phyloP scores from a whole-genome alignment of 2,329 filamentous ascomycete species.

The Ilyonectria mors-panacis region DNA sequence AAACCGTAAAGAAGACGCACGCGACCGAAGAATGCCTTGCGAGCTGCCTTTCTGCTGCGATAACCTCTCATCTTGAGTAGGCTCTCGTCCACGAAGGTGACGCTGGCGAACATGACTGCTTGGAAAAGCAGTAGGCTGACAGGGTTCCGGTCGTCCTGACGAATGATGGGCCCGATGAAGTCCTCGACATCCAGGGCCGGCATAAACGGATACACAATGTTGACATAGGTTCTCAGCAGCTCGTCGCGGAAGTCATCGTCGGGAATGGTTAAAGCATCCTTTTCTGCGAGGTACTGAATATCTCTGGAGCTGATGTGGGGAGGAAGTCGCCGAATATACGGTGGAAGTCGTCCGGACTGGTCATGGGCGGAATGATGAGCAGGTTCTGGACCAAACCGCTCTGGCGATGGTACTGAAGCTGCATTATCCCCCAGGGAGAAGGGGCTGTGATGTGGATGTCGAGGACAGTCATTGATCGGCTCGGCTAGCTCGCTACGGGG shows the following conservation, averaged over 20 bases:
- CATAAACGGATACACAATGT: conserved; percentile 30
- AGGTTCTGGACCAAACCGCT: no score
- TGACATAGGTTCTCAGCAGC: conserved; percentile 20
- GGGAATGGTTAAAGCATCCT: conserved; percentile 27
- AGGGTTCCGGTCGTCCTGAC: not conserved
- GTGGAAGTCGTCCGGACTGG: not conserved
- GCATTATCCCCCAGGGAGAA: no score
- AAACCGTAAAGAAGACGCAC: conserved; percentile 24
- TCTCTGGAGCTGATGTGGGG: conserved; percentile 13
- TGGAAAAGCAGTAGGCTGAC: conserved; percentile 28
- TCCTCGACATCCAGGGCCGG: conserved; percentile 21
- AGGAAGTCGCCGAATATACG: conserved; percentile 16
- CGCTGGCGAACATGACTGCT: conserved; percentile 33
- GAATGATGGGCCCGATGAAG: conserved; percentile 19
- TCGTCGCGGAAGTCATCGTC: conserved; percentile 25
- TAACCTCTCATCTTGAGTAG: conserved; percentile 16
- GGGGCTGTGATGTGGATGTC: no score
- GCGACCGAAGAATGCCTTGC: conserved; percentile 24
- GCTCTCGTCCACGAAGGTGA: conserved; percentile 23
- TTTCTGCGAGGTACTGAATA: conserved; percentile 21
- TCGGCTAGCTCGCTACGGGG: no score
- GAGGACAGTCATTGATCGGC: no score
- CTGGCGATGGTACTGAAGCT: conserved; percentile 1
- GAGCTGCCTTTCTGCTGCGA: conserved; percentile 20
- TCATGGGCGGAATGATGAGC: no score